Evolutionary conservation across 371 early-diverging fungal genomes (phyloP).

Genomic region (Apophysomyces elegans): DNA sequence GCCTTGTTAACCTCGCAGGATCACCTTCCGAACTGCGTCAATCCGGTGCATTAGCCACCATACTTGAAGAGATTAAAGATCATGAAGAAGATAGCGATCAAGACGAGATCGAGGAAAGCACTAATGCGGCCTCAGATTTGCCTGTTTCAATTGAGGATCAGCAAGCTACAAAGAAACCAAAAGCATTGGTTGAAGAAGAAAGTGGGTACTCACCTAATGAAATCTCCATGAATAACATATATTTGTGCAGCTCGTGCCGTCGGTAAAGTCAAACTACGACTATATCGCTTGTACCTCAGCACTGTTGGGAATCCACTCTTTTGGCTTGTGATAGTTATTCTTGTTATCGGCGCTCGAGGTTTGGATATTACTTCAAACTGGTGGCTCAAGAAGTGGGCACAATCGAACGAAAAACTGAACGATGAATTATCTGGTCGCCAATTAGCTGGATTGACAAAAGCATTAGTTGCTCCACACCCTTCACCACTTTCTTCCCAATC

Average conservation of each 20-base stretch:
- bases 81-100: neutral
- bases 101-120: neutral
- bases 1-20: slow-evolving; percentile 26
- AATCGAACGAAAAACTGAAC: slow-evolving; percentile 24
- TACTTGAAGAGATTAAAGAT: neutral
- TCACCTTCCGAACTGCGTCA: slow-evolving; percentile 20
- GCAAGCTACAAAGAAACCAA: neutral
- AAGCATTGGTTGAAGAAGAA: slow-evolving; percentile 18
- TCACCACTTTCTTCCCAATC: too few species aligned
- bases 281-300: slow-evolving; percentile 41
- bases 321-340: slow-evolving; percentile 35
- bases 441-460: too few species aligned
- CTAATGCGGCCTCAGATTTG: neutral
- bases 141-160: neutral
- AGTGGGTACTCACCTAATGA: neutral
- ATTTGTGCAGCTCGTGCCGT: slow-evolving; percentile 26
- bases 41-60: slow-evolving; percentile 14
- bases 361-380: slow-evolving; percentile 44
- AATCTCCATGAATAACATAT: neutral
- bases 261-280: slow-evolving; percentile 43
- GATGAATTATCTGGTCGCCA: too few species aligned
- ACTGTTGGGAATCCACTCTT: slow-evolving; percentile 41
- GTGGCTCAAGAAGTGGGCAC: slow-evolving; percentile 51
- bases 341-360: slow-evolving; percentile 34
- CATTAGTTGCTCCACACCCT: too few species aligned